Percentiles rank a stretch among this genome's conserved stretches.
Conservation (phyloP, 208 protist species). For the Herpetomonas samuelpessoai region DNA sequence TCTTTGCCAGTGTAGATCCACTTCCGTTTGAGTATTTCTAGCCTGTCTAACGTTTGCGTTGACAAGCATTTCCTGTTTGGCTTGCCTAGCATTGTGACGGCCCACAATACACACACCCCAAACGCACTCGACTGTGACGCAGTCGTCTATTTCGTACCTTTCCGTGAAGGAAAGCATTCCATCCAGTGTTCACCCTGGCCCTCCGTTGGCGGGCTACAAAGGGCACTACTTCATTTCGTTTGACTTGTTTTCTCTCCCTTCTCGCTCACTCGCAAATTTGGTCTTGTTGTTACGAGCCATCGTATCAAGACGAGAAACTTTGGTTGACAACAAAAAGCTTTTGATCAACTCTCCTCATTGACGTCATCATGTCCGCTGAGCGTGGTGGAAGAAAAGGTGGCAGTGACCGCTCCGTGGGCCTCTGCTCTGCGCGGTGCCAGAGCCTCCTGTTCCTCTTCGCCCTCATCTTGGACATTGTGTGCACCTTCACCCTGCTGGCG, state of each 20-base stretch:
- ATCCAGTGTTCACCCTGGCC: too few relatives aligned
- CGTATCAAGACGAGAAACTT: too few relatives aligned
- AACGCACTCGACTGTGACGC: too few relatives aligned
- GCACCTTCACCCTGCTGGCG: constrained; percentile 9
- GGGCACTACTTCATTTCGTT: neutral
- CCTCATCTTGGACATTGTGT: constrained; percentile 19
- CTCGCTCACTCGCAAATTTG: neutral
- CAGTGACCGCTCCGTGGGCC: neutral
- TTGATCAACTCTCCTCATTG: constrained; percentile 1
- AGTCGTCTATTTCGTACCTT: too few relatives aligned
- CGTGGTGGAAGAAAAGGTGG: neutral
- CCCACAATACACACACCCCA: too few relatives aligned
- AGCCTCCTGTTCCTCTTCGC: constrained; percentile 4
- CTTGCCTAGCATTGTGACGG: too few relatives aligned
- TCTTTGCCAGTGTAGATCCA: too few relatives aligned
- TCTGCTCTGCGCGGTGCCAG: neutral
- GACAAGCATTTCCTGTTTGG: too few relatives aligned
- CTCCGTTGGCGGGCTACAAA: too few relatives aligned
- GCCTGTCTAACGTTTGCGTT: too few relatives aligned
- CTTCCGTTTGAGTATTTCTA: too few relatives aligned
- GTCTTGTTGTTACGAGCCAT: neutral
- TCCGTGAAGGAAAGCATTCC: too few relatives aligned
- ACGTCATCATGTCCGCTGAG: neutral
- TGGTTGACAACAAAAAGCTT: constrained; percentile 5
- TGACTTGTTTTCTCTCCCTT: neutral